A percentile compares a stretch with the other conserved stretches of the same genome.
Conservation (phyloP, 75 land plant genomes). For the Cunninghamia lanceolata region DNA sequence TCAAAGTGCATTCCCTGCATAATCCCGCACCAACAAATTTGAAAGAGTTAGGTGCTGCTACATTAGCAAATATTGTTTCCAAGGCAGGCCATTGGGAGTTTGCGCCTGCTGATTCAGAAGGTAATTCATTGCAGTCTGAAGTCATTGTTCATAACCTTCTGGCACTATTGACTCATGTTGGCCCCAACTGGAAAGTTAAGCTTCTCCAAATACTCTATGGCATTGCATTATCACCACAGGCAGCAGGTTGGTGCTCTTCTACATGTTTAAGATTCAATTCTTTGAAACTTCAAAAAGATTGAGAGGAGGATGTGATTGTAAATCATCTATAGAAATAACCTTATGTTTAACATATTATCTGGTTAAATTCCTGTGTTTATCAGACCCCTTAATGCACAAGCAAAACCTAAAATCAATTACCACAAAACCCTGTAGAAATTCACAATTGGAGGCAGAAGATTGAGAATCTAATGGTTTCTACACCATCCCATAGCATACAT, state of each 20-base stretch:
- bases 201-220: slow-evolving; percentile 40
- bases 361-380: not conserved
- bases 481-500: not conserved
- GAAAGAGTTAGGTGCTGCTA: slow-evolving; percentile 43
- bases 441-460: not conserved
- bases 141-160: slow-evolving; percentile 32
- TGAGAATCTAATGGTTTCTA: not conserved
- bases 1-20: slow-evolving; percentile 12
- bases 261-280: not conserved
- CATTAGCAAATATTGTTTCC: slow-evolving; percentile 49
- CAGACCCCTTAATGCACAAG: not conserved
- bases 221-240: slow-evolving; percentile 51
- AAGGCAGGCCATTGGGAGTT: slow-evolving; percentile 59
- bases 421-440: not conserved
- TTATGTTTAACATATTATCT: not conserved
- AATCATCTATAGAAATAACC: not conserved
- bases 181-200: slow-evolving; percentile 26
- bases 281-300: slow-evolving; percentile 1
- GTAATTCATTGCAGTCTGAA: slow-evolving; percentile 52
- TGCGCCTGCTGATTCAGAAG: slow-evolving; percentile 36
- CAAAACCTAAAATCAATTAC: not conserved
- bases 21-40: slow-evolving; percentile 15
- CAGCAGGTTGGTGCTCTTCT: slow-evolving; percentile 39
- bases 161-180: slow-evolving; percentile 26
- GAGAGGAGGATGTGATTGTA: not conserved